These are phyloP conservation scores for Mentha longifolia DNA, from an alignment of 257 asterid genomes.

Conservation along the genomic window DNA sequence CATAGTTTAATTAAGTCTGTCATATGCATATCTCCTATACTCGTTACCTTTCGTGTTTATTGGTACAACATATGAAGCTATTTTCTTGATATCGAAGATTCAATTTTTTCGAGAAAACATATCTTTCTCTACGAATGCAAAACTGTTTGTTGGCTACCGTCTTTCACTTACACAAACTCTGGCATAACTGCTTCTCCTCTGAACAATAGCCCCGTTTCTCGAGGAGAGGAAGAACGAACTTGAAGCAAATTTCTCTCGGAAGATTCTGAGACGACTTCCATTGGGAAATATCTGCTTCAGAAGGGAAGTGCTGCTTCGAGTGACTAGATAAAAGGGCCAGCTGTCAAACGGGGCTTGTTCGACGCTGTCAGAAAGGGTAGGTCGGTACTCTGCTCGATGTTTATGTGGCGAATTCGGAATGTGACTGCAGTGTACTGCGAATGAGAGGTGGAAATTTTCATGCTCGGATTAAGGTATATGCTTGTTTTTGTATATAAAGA, in stretches of 20 bases:
- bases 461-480: conserved; percentile 2
- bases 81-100: neutral
- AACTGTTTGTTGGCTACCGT: neutral
- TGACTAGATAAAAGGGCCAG: conserved; percentile 4
- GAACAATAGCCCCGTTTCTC: neutral
- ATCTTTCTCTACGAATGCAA: neutral
- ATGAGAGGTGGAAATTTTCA: neutral
- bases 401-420: neutral
- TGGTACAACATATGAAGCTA: neutral
- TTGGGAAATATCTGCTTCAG: neutral
- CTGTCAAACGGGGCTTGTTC: neutral
- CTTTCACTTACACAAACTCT: neutral
- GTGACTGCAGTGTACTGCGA: neutral
- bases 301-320: neutral
- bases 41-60: neutral
- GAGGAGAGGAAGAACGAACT: conserved; percentile 9
- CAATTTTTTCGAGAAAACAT: neutral
- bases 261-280: neutral
- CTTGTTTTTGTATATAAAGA: neutral
- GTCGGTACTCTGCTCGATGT: neutral
- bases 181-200: conserved; percentile 2
- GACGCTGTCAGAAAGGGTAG: neutral
- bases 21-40: neutral
- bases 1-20: neutral
- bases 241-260: neutral